These are phyloP conservation scores for Suillus discolor DNA, from an alignment of 768 basidiomycete species.

Conservation along the genomic window DNA sequence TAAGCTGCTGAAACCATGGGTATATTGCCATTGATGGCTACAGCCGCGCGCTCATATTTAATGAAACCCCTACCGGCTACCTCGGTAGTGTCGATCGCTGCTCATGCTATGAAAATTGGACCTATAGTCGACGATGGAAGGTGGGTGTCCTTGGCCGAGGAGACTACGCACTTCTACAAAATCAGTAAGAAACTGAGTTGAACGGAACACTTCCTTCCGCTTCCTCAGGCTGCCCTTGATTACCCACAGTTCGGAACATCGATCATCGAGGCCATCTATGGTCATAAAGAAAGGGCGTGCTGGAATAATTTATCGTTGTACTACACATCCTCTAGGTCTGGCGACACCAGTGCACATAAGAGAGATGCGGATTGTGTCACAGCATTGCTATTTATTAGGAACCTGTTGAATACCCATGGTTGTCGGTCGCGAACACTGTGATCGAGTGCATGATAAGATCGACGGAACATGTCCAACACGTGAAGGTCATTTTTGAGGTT, in stretches of 20 bases:
- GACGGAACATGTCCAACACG: background rate
- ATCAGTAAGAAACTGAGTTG: background rate
- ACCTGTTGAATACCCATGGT: background rate
- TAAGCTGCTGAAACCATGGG: background rate
- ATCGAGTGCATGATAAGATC: background rate
- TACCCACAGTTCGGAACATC: background rate
- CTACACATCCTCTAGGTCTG: background rate
- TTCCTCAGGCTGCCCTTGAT: background rate
- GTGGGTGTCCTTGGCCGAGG: background rate
- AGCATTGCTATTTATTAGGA: background rate
- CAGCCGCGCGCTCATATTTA: background rate
- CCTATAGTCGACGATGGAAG: background rate
- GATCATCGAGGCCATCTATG: background rate
- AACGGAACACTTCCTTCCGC: background rate
- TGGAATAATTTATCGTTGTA: background rate
- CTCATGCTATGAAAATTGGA: background rate
- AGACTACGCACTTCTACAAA: background rate
- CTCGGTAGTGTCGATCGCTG: background rate
- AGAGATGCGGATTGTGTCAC: background rate
- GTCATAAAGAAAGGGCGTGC: background rate
- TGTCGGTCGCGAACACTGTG: background rate
- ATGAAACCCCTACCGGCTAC: background rate
- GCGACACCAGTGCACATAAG: background rate
- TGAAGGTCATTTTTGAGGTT: background rate
- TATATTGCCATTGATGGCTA: background rate